A percentile compares a stretch with the other conserved stretches of the same genome.
Evolutionary conservation across 139 green algal species (phyloP).

Genomic region (Tetratostichococcus sp.): DNA sequence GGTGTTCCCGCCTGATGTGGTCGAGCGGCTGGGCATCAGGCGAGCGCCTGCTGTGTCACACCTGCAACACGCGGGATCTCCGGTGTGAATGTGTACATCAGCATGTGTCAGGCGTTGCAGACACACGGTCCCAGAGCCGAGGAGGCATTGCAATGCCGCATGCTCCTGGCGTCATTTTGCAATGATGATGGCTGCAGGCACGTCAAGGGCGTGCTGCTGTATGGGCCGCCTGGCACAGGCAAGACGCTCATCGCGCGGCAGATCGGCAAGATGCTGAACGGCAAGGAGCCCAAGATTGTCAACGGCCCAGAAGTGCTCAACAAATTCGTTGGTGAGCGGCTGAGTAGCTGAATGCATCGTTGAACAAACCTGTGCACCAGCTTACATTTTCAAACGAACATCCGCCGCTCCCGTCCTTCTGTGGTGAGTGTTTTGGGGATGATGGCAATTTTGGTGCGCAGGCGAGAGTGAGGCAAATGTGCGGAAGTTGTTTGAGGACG

Average conservation of each 20-base stretch:
- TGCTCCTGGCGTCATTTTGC: too few species aligned
- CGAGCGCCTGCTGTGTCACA: background rate
- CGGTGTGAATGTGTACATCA: too few species aligned
- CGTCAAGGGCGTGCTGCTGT: slow-evolving; percentile 89
- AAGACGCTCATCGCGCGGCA: slow-evolving; percentile 99
- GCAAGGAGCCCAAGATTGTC: slow-evolving; percentile 90
- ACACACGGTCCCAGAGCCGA: too few species aligned
- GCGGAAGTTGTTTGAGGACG: slow-evolving; percentile 91
- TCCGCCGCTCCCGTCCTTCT: too few species aligned
- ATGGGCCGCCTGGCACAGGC: slow-evolving; percentile 72
- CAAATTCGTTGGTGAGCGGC: slow-evolving; percentile 45
- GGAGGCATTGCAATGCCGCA: too few species aligned
- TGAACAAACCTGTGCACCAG: too few species aligned
- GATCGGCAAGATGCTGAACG: slow-evolving; percentile 99
- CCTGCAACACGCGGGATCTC: too few species aligned
- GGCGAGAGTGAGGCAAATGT: slow-evolving; percentile 97
- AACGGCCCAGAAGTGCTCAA: slow-evolving; percentile 69
- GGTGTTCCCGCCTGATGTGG: slow-evolving; percentile 84
- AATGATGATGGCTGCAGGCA: slow-evolving; percentile 62
- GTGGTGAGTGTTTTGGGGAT: too few species aligned
- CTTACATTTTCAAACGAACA: too few species aligned
- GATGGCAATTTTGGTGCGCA: slow-evolving; percentile 42
- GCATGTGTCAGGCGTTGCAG: too few species aligned
- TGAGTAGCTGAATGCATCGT: too few species aligned
- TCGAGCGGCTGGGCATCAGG: slow-evolving; percentile 87